Conservation (phyloP, 768 basidiomycete genomes). For the Collybiopsis luxurians region DNA sequence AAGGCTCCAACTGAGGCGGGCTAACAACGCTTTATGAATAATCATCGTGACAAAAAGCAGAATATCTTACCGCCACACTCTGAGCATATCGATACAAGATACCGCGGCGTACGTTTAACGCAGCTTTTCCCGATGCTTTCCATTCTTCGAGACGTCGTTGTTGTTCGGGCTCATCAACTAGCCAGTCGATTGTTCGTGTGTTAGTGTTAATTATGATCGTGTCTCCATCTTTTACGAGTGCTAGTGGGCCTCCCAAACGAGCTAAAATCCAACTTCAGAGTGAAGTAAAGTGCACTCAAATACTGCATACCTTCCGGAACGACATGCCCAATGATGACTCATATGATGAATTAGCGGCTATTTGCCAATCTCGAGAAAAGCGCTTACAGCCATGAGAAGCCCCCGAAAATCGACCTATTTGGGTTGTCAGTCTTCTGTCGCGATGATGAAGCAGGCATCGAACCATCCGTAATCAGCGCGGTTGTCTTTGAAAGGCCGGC, state of each 20-base stretch:
- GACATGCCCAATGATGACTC: conserved; percentile 57
- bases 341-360: not conserved
- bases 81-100: conserved; percentile 78
- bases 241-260: conserved; percentile 81
- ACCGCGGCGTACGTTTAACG: conserved; percentile 70
- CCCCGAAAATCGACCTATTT: conserved; percentile 88
- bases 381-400: conserved; percentile 21
- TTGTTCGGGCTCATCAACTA: conserved; percentile 67
- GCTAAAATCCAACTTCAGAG: conserved; percentile 32
- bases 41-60: no score
- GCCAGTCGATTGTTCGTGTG: conserved; percentile 66
- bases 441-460: no score
- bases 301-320: conserved; percentile 37
- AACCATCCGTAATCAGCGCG: conserved; percentile 84
- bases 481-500: conserved; percentile 78
- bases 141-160: conserved; percentile 59
- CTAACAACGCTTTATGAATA: conserved; percentile 31
- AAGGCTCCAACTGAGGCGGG: conserved; percentile 82
- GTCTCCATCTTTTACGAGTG: conserved; percentile 83
- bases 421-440: no score
- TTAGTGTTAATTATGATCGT: conserved; percentile 70
- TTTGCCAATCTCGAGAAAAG: not conserved
- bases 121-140: conserved; percentile 62
- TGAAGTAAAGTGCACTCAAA: not conserved
- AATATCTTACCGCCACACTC: conserved; percentile 76